Evolutionary conservation across 2,329 filamentous ascomycete genomes (phyloP), one percentile per base, ranked within the genome.

Genomic region (Trichoderma oligosporum): DNA sequence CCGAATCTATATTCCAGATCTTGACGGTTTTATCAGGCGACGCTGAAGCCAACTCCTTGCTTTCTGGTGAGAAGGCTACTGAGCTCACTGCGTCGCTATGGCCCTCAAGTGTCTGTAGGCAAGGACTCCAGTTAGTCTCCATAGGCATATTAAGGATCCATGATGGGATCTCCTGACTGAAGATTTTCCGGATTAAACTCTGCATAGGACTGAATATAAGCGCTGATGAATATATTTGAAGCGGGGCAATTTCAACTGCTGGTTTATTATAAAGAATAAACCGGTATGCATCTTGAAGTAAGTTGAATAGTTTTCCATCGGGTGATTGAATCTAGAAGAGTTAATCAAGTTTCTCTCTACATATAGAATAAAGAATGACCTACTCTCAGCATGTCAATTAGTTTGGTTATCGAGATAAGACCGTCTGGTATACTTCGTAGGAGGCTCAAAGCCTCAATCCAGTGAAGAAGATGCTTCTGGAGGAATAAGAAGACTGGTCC

Each of bases 381-480:
- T 6, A 61, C 60, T 18, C 20, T 5, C 9, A 57, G n/a, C 20
- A 62, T 42, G 44, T 22, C 22, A 25, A 51, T 35, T 6, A 63
- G 60, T 38, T 46, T 53, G 12, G 45, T 29, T 16, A 62, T 41
- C 9, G 60, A 59, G 35, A 29, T 16, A 3, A 59, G n/a, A 5
- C 56, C 71, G 56, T 63, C 44, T 7, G 61, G 60, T 6, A 69
- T 60, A 35, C 62, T 59, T 8, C 53, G 44, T 14, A 73, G 58
- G 4, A 75, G 66, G 44, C 72, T 72, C 2, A 78, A 66, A 29
- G 72, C 70, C 56, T 79, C 75, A 2, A 79, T 63, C 75, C 73
- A 78, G 52, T 77, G 68, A 1, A 78, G 67, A 47, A 69, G 67
- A n/a, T 73, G 68, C 12, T 64, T 54, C 57, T 65, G 48, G 6